phyloP scores from a whole-genome alignment of 2,329 filamentous ascomycete species.

The Talaromyces sp. region DNA sequence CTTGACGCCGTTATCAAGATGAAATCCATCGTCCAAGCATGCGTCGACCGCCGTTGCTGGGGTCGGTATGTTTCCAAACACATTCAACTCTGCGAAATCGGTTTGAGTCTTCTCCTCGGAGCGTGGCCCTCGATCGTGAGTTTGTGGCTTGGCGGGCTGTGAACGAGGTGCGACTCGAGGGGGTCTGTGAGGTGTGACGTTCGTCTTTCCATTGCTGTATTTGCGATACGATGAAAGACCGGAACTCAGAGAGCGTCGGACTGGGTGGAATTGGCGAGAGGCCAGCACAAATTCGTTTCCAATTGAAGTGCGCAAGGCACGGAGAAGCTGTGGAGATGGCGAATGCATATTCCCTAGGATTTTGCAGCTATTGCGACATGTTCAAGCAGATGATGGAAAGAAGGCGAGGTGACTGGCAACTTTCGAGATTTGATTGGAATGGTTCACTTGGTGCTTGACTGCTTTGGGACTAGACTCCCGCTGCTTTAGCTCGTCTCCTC shows the following conservation, averaged over 20 bases:
- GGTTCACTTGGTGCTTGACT: not conserved
- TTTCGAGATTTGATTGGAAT: constrained; percentile 1
- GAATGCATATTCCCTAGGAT: constrained; percentile 31
- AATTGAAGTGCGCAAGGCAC: constrained; percentile 39
- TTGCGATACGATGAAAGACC: constrained; percentile 22
- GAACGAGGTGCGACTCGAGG: constrained; percentile 32
- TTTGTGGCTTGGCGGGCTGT: constrained; percentile 37
- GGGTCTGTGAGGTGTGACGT: constrained; percentile 23
- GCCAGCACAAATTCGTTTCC: constrained; percentile 2
- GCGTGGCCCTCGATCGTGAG: constrained; percentile 58
- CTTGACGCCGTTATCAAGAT: constrained; percentile 73
- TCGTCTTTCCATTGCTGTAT: constrained; percentile 25
- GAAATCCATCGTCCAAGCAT: constrained; percentile 78
- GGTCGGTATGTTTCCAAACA: constrained; percentile 68
- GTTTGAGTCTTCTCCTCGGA: constrained; percentile 62
- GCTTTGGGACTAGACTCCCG: not conserved
- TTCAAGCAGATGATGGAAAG: not conserved
- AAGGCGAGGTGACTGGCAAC: not conserved
- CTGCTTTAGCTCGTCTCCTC: not conserved
- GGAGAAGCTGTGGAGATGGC: constrained; percentile 42
- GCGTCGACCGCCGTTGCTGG: constrained; percentile 82
- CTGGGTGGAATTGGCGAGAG: not conserved
- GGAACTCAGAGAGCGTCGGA: constrained; percentile 17
- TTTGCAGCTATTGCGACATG: no score
- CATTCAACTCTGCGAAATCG: constrained; percentile 72